Evolutionary conservation across 352 stramenopile species (phyloP).

Genomic region (Thalassiosira livingstoniorum): DNA sequence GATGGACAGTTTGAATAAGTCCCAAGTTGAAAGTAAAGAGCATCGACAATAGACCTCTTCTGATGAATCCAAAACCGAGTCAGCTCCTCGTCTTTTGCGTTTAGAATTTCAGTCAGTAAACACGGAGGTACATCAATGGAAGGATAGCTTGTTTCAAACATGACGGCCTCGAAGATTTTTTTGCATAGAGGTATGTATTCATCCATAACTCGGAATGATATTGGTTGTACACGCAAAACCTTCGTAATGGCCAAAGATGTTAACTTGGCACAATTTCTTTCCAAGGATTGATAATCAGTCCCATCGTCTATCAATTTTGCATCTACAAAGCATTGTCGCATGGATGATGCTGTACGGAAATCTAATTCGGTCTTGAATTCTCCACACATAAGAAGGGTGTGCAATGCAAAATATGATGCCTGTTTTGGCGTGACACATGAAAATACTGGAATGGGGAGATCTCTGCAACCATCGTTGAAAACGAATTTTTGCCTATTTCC

Average conservation of each 20-base stretch:
- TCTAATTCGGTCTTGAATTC: background rate
- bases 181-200: constrained; percentile 1
- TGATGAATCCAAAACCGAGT: no score
- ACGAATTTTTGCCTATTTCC: background rate
- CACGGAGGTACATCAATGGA: constrained; percentile 27
- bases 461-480: background rate
- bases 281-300: background rate
- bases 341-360: background rate
- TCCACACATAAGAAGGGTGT: background rate
- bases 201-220: background rate
- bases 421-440: background rate
- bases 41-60: no score
- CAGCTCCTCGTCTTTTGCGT: no score
- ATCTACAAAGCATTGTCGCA: background rate
- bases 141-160: constrained; percentile 7
- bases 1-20: background rate
- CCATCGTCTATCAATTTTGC: background rate
- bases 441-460: background rate
- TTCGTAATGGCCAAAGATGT: background rate
- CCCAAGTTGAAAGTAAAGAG: constrained; percentile 1
- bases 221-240: background rate
- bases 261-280: background rate
- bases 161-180: background rate
- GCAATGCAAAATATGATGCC: background rate
- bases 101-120: constrained; percentile 21